A percentile compares a stretch with the other conserved stretches of the same genome.
Conservation (phyloP, 805 yeast genomes). For the Ascoidea asiatica region DNA sequence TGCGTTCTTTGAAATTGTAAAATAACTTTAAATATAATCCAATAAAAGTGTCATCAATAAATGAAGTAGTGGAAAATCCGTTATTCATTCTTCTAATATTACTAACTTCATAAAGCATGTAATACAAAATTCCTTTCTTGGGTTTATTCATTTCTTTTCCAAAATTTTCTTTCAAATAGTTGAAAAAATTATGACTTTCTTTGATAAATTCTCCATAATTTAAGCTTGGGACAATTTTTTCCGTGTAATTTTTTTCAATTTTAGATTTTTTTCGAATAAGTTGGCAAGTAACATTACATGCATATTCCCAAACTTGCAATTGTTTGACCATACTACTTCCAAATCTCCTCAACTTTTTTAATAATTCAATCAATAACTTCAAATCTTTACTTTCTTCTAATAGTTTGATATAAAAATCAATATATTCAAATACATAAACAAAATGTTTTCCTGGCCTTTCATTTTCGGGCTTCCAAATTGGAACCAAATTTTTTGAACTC, state of each 20-base stretch:
- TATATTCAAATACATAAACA: slow-evolving; percentile 58
- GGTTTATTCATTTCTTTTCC: slow-evolving; percentile 24
- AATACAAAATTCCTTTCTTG: slow-evolving; percentile 22
- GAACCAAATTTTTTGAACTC: slow-evolving; percentile 56
- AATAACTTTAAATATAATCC: slow-evolving; percentile 44
- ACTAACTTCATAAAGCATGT: slow-evolving; percentile 31
- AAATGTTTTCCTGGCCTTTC: slow-evolving; percentile 94
- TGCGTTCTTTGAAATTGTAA: slow-evolving; percentile 3
- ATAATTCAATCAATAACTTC: slow-evolving; percentile 41
- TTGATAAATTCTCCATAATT: slow-evolving; percentile 28
- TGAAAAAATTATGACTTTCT: slow-evolving; percentile 21
- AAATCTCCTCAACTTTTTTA: slow-evolving; percentile 65
- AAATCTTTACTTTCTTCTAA: slow-evolving; percentile 41
- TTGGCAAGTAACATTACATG: slow-evolving; percentile 38
- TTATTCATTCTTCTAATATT: slow-evolving; percentile 63
- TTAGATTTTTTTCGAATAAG: slow-evolving; percentile 31
- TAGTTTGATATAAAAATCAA: slow-evolving; percentile 46
- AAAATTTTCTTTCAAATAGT: slow-evolving; percentile 16
- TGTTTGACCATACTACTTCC: slow-evolving; percentile 65
- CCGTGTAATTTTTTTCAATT: slow-evolving; percentile 35
- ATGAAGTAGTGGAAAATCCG: slow-evolving; percentile 69
- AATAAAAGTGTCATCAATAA: slow-evolving; percentile 60
- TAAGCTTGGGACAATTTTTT: slow-evolving; percentile 31
- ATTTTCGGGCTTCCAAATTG: slow-evolving; percentile 85
- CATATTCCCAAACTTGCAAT: slow-evolving; percentile 50